These are phyloP conservation scores for Trifolium fragiferum DNA, from an alignment of 306 rosid species.

Conservation along the genomic window DNA sequence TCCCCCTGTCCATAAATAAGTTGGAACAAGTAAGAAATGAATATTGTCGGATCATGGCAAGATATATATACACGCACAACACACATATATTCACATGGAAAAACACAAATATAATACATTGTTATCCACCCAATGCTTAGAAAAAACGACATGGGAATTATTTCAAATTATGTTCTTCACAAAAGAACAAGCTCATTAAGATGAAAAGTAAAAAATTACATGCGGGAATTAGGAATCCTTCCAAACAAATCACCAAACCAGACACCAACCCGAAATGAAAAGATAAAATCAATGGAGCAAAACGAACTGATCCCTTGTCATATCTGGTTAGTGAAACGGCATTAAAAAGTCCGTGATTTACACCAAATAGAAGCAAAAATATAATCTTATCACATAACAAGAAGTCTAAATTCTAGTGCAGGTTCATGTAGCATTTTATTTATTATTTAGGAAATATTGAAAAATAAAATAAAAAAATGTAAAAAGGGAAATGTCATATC, in stretches of 20 bases:
- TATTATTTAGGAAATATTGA: constrained; percentile 11
- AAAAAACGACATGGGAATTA: constrained; percentile 19
- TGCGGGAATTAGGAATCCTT: constrained; percentile 6
- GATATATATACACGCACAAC: constrained; percentile 26
- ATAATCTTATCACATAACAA: constrained; percentile 15
- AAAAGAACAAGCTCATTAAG: constrained; percentile 17
- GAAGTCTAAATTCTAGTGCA: constrained; percentile 18
- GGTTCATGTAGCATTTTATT: constrained; percentile 21
- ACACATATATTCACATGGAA: too few relatives aligned
- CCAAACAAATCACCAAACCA: constrained; percentile 11
- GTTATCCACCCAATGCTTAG: constrained; percentile 9
- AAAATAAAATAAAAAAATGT: constrained; percentile 2
- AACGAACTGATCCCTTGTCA: not conserved
- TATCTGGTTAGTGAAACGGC: not conserved
- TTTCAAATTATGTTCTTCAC: constrained; percentile 6
- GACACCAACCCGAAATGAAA: constrained; percentile 1
- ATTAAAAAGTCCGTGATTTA: not conserved
- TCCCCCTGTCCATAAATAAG: constrained; percentile 66
- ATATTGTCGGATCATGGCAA: constrained; percentile 29
- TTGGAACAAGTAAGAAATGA: constrained; percentile 18
- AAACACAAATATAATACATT: not conserved
- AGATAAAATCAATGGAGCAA: constrained; percentile 5
- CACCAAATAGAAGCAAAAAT: constrained; percentile 23
- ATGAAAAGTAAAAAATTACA: constrained; percentile 18
- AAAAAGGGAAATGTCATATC: constrained; percentile 4